Conservation (phyloP, 805 yeast genomes). For the Debaryomyces hansenii region DNA sequence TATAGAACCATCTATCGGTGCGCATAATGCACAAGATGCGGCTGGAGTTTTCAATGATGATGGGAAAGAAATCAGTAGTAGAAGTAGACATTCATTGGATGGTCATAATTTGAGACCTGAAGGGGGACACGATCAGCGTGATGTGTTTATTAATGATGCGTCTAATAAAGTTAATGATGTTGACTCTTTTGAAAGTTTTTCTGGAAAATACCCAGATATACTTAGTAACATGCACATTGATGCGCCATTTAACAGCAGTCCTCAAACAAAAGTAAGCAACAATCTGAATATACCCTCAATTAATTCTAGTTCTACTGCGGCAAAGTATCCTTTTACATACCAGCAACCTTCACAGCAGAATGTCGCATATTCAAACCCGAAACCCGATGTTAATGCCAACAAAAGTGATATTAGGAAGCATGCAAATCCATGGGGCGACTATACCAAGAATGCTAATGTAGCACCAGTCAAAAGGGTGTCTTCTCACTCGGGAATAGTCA, state of each 20-base stretch:
- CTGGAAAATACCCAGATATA: neutral
- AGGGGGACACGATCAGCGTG: no score
- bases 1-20: neutral
- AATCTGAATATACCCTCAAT: no score
- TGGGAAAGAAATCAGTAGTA: neutral
- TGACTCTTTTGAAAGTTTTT: neutral
- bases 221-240: no score
- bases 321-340: no score
- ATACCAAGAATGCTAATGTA: slow-evolving; percentile 6
- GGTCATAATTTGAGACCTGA: no score
- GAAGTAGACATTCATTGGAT: no score
- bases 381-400: neutral
- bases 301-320: no score
- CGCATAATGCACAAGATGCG: neutral
- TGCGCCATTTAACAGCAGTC: no score
- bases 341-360: neutral
- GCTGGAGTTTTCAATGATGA: neutral
- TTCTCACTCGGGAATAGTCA: slow-evolving; percentile 1
- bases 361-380: neutral
- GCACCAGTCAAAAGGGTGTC: neutral
- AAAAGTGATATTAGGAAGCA: slow-evolving; percentile 7
- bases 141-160: neutral
- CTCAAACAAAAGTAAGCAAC: no score
- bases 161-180: neutral
- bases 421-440: slow-evolving; percentile 39